Conservation (phyloP, 1,139 yeast genomes). For the Nakaseomyces sp. region DNA sequence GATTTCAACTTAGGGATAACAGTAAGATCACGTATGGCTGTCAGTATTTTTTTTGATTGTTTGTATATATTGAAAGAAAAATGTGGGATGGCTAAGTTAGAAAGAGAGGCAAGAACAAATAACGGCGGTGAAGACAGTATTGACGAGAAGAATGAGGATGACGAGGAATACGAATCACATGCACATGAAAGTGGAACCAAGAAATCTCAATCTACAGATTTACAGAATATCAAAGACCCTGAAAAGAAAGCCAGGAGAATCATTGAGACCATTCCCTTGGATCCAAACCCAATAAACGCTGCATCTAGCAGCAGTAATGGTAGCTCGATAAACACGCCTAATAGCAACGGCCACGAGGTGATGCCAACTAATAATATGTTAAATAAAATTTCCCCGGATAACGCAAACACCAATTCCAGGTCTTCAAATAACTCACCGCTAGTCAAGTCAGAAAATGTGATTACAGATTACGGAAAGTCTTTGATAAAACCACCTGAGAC, state of each 20-base stretch:
- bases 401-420: background rate
- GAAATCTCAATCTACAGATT: constrained; percentile 18
- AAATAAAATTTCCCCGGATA: constrained; percentile 11
- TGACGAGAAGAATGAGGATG: constrained; percentile 9
- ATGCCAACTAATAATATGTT: background rate
- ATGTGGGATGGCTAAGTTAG: constrained; percentile 69
- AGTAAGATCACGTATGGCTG: constrained; percentile 62
- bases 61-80: constrained; percentile 74
- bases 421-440: background rate
- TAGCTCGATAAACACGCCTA: constrained; percentile 17
- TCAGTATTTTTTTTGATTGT: constrained; percentile 86
- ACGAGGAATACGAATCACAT: constrained; percentile 20
- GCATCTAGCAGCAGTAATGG: constrained; percentile 19
- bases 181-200: constrained; percentile 22
- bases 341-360: constrained; percentile 11
- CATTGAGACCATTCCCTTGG: constrained; percentile 69
- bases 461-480: background rate
- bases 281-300: constrained; percentile 61
- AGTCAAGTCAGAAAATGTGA: background rate
- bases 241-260: constrained; percentile 65
- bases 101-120: constrained; percentile 21
- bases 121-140: constrained; percentile 10
- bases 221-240: constrained; percentile 47
- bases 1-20: constrained; percentile 39
- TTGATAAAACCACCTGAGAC: constrained; percentile 2